Evolutionary conservation across 345 rosid species (phyloP).

Genomic region (Sonneratia caseolaris): DNA sequence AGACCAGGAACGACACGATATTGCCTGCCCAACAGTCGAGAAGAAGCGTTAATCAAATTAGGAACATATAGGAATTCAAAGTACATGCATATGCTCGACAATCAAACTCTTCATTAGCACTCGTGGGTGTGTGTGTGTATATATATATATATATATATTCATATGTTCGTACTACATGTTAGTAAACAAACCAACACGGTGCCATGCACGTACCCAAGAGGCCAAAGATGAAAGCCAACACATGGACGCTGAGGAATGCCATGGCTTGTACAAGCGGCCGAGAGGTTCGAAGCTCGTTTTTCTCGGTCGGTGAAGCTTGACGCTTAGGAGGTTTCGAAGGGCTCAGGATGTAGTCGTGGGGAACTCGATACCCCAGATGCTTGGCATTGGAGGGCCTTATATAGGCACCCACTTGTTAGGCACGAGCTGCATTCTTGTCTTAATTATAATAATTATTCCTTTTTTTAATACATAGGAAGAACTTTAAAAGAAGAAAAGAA

Average conservation of each 20-base stretch:
- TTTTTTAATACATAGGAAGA: too few relatives aligned
- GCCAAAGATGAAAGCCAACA: slow-evolving; percentile 52
- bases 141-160: not conserved
- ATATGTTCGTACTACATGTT: too few relatives aligned
- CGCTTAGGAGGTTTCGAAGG: not conserved
- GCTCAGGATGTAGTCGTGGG: not conserved
- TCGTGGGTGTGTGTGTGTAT: not conserved
- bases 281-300: not conserved
- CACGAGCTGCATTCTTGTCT: not conserved
- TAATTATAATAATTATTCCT: not conserved
- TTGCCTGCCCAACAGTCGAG: slow-evolving; percentile 33
- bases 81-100: not conserved
- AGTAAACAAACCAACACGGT: not conserved
- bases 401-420: not conserved
- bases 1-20: slow-evolving; percentile 52
- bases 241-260: slow-evolving; percentile 27
- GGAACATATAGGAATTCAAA: too few relatives aligned
- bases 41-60: too few relatives aligned
- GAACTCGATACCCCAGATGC: not conserved
- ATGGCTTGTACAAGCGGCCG: slow-evolving; percentile 11
- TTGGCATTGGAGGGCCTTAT: not conserved
- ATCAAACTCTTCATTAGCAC: not conserved
- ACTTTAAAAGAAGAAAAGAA: too few relatives aligned
- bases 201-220: slow-evolving; percentile 36
- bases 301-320: not conserved